These are phyloP conservation scores for Botrytis paeoniae DNA, from an alignment of 2,329 filamentous ascomycete species.

Conservation along the genomic window DNA sequence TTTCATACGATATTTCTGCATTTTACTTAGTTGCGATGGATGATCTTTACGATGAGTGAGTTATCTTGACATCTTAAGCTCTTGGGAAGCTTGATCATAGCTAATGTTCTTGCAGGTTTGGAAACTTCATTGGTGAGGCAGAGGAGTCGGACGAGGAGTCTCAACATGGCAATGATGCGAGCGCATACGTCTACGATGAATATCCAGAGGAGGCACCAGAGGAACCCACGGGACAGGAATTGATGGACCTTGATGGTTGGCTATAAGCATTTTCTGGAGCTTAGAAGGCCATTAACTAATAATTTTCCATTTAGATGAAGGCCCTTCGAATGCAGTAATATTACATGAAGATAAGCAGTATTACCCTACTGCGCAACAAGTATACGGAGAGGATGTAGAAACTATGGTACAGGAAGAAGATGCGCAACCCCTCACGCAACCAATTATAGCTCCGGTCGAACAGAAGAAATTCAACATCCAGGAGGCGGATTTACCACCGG, in stretches of 20 bases:
- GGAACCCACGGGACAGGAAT: constrained; percentile 64
- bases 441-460: constrained; percentile 89
- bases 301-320: constrained; percentile 55
- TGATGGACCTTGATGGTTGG: constrained; percentile 89
- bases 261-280: constrained; percentile 11
- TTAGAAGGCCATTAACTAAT: neutral
- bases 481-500: constrained; percentile 83
- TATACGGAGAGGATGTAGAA: constrained; percentile 92
- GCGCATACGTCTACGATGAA: constrained; percentile 78
- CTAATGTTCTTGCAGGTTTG: constrained; percentile 62
- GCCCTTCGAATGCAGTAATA: constrained; percentile 93
- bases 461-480: constrained; percentile 96
- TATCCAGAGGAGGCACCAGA: constrained; percentile 61
- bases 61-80: constrained; percentile 16
- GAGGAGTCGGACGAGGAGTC: constrained; percentile 85
- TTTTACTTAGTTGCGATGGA: constrained; percentile 60
- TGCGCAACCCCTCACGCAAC: constrained; percentile 85
- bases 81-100: constrained; percentile 1
- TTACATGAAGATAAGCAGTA: constrained; percentile 99
- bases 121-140: constrained; percentile 96
- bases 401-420: constrained; percentile 96
- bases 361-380: constrained; percentile 95
- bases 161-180: constrained; percentile 68
- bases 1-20: constrained; percentile 9
- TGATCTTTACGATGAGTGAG: constrained; percentile 93